Base-by-base conservation (phyloP, 768 basidiomycete genomes). In the Dacryopinax primogenitus region DNA sequence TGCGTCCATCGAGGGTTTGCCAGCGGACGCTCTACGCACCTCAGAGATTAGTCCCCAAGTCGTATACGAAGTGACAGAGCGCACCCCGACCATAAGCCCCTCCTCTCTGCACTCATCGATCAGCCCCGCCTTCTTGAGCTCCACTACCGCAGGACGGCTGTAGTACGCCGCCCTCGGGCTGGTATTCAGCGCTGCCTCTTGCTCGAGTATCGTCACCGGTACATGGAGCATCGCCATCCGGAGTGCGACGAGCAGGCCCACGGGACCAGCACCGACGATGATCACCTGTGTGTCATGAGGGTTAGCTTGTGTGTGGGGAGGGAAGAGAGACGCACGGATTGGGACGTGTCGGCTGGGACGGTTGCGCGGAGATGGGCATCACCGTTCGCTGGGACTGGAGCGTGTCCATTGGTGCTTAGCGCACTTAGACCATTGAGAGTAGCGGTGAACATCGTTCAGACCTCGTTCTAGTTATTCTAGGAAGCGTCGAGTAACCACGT, bases 71-170 rank as follows among this genome's bases (percentile, higher is more conserved):
- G 32, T n/a, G n/a, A 47, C 9, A 21, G 13, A 6, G 30, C 51
- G 51, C 18, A 58, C 51, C 26, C 51, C 51, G 26, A 58, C 51
- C 26, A 21, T 58, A 13, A 58, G 7, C 26, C 51, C 51, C 51
- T 58, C 51, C 11, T 13, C 51, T 30, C 51, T 23, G 30, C 51
- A 58, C 26, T 58, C 51, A 30, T 58, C 51, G 13, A 58, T 58
- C 23, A 58, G 26, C 9, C 51, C 51, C 51, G 51, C 51, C 18
- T 58, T 58, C 51, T 30, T 58, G 51, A 58, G 51, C 51, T 58
- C 51, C 26, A 58, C 26, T 11, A 58, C 51, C 26, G 51, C 51
- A 23, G 51, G 51, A 23, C 51, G 51, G 51, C 26, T 28, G 30
- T 58, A 58, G 51, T 58, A 58, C 23, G 51, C 51, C 51, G 51